Conservation (phyloP, 2,329 filamentous ascomycete species). For the Fusarium nelsonii region DNA sequence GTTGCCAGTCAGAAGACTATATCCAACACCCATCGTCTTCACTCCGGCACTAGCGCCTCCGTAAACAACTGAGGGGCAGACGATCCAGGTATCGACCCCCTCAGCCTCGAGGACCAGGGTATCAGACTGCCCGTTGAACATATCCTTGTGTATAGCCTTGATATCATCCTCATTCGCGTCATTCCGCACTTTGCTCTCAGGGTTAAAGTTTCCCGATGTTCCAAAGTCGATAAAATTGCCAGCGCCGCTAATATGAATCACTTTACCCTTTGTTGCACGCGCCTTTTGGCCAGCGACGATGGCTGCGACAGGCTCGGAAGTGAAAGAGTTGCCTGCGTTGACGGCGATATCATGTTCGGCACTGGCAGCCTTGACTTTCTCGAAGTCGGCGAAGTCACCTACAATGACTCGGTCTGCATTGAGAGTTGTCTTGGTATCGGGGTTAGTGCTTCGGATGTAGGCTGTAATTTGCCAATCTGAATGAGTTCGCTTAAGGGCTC, state of each 20-base stretch:
- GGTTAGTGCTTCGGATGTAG: background rate
- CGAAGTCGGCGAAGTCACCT: constrained; percentile 12
- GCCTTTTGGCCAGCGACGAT: constrained; percentile 8
- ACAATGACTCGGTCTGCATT: background rate
- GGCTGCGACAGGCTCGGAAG: background rate
- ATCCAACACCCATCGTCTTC: background rate
- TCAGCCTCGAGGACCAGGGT: background rate
- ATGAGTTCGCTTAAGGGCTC: constrained; percentile 17
- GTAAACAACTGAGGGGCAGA: constrained; percentile 6
- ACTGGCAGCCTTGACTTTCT: constrained; percentile 8
- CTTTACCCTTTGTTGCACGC: background rate
- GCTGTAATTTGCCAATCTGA: constrained; percentile 16
- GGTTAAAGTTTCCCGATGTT: constrained; percentile 12
- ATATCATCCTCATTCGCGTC: constrained; percentile 17
- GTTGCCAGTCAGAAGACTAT: background rate
- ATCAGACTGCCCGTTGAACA: constrained; percentile 24
- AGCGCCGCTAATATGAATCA: constrained; percentile 10
- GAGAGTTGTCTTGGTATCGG: background rate
- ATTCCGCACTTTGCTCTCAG: constrained; percentile 18
- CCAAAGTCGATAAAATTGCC: constrained; percentile 22
- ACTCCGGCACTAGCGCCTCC: background rate
- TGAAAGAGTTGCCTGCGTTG: constrained; percentile 16
- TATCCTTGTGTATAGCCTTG: constrained; percentile 17
- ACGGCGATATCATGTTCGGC: constrained; percentile 14
- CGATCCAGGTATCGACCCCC: constrained; percentile 5